A percentile compares a stretch with the other conserved stretches of the same genome.
Evolutionary conservation across 2,329 filamentous ascomycete species (phyloP).

Genomic region (Pyricularia pennisetigena): DNA sequence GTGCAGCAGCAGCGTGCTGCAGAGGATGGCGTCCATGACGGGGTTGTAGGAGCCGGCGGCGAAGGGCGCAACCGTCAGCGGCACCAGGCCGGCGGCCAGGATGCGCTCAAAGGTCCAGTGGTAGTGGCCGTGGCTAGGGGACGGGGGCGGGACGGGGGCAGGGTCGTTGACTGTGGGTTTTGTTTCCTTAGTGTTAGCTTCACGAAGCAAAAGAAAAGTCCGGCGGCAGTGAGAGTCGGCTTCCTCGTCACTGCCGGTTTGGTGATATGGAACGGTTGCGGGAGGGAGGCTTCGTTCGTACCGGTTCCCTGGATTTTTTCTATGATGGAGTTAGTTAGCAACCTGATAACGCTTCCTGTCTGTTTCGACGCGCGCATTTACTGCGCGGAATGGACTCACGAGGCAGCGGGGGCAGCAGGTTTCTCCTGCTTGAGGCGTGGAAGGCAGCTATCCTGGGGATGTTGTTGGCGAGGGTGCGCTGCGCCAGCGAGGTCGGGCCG

Average conservation of each 20-base stretch:
- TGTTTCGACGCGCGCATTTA: neutral
- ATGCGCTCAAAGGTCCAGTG: slow-evolving; percentile 96
- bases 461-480: slow-evolving; percentile 23
- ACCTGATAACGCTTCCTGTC: too few relatives aligned
- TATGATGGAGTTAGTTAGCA: slow-evolving; percentile 23
- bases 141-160: slow-evolving; percentile 59
- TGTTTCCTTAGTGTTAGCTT: neutral
- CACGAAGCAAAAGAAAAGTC: neutral
- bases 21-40: slow-evolving; percentile 74
- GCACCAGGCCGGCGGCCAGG: slow-evolving; percentile 71
- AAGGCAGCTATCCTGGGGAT: slow-evolving; percentile 62
- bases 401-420: slow-evolving; percentile 73
- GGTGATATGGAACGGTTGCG: neutral
- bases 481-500: slow-evolving; percentile 15
- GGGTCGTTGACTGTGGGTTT: slow-evolving; percentile 68
- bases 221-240: neutral
- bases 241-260: neutral
- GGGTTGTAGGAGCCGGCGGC: slow-evolving; percentile 88
- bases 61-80: slow-evolving; percentile 83
- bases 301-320: slow-evolving; percentile 67
- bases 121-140: slow-evolving; percentile 82
- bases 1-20: slow-evolving; percentile 76
- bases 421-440: slow-evolving; percentile 69
- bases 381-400: slow-evolving; percentile 49
- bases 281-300: slow-evolving; percentile 29